Evolutionary conservation across 495 filamentous ascomycete species (phyloP).

Genomic region (Filosporella fistucella): DNA sequence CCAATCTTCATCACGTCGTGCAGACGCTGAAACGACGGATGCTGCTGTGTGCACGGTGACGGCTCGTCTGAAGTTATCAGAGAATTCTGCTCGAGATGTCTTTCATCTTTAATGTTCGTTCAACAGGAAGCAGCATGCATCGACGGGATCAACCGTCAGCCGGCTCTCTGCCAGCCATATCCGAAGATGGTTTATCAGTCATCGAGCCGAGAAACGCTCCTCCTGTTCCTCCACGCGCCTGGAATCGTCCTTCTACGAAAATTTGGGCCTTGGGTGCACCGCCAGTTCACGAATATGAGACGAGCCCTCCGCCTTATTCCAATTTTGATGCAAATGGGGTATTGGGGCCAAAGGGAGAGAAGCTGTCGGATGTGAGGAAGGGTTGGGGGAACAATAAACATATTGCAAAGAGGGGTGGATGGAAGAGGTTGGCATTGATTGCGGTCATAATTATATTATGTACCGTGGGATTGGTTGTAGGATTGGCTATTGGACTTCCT

Average conservation of each 20-base stretch:
- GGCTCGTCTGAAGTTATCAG: background rate
- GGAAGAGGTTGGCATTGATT: constrained; percentile 31
- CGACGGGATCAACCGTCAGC: background rate
- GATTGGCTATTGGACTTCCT: constrained; percentile 39
- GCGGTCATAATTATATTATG: constrained; percentile 26
- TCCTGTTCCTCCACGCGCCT: constrained; percentile 13
- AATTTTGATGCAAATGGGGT: background rate
- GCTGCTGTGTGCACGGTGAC: background rate
- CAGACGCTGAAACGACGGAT: no score
- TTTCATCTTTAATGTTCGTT: constrained; percentile 21
- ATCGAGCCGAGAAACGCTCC: background rate
- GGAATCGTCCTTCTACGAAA: constrained; percentile 11
- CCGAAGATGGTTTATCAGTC: constrained; percentile 11
- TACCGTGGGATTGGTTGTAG: constrained; percentile 37
- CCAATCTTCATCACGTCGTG: no score
- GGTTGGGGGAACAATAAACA: constrained; percentile 10
- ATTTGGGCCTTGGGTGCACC: background rate
- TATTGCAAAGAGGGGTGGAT: constrained; percentile 32
- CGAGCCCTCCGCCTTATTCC: constrained; percentile 10
- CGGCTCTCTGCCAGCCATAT: constrained; percentile 15
- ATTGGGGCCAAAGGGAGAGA: constrained; percentile 13
- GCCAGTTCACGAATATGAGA: constrained; percentile 7
- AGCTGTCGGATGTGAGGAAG: constrained; percentile 10
- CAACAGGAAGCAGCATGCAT: constrained; percentile 9
- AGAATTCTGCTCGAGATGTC: constrained; percentile 12